Percentiles rank a stretch among this genome's conserved stretches.
phyloP scores from a whole-genome alignment of 345 rosid genomes.

The Salix dunnii region DNA sequence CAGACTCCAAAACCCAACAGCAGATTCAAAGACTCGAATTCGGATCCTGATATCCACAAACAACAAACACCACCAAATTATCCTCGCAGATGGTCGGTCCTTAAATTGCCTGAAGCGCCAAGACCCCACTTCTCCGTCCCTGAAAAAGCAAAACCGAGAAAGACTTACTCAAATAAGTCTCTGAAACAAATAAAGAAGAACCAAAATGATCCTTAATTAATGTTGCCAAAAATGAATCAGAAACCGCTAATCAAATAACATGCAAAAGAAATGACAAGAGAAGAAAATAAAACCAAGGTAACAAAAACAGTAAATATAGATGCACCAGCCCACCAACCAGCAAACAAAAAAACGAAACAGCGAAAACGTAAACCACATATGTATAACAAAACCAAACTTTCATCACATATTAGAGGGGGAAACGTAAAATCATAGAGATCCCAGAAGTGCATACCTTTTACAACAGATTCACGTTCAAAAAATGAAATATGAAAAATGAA shows the following conservation, averaged over 20 bases:
- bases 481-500: neutral
- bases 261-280: neutral
- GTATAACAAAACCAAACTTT: neutral
- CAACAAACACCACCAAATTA: constrained; percentile 2
- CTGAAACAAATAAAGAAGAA: constrained; percentile 8
- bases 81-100: neutral
- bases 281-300: neutral
- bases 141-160: constrained; percentile 2
- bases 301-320: neutral
- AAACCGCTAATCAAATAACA: neutral
- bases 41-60: constrained; percentile 22
- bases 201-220: neutral
- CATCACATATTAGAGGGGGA: neutral
- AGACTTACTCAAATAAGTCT: neutral
- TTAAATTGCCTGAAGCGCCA: constrained; percentile 5
- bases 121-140: constrained; percentile 11
- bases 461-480: constrained; percentile 3
- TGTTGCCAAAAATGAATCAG: neutral
- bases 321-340: neutral
- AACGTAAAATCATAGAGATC: constrained; percentile 18
- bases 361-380: neutral
- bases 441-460: constrained; percentile 23
- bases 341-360: neutral
- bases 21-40: constrained; percentile 23
- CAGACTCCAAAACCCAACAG: constrained; percentile 25